These are phyloP conservation scores for Mortierella polycephala DNA, from an alignment of 371 early-diverging fungal genomes.

Conservation along the genomic window DNA sequence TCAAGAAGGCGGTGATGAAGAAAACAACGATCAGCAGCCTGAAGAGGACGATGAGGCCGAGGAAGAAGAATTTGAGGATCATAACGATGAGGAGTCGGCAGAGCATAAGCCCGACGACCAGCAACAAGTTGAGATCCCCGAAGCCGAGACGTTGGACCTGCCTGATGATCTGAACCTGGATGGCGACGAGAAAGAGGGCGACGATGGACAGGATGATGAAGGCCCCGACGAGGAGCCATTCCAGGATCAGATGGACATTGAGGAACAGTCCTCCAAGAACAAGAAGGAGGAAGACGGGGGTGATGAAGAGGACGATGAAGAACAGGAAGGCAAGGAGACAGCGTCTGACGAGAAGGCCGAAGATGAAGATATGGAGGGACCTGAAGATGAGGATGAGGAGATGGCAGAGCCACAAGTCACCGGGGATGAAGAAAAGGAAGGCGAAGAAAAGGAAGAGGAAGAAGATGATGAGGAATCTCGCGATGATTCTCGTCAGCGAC, in stretches of 20 bases:
- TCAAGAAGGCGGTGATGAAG: conserved; percentile 57
- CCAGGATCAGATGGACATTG: conserved; percentile 58
- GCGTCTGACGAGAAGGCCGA: conserved; percentile 58
- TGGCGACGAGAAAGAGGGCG: conserved; percentile 53
- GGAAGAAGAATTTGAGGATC: conserved; percentile 60
- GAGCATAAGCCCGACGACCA: conserved; percentile 59
- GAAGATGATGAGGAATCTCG: conserved; percentile 57
- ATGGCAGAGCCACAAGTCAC: conserved; percentile 53
- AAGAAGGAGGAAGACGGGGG: conserved; percentile 59
- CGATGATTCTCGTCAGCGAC: conserved; percentile 51
- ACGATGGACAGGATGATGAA: conserved; percentile 54
- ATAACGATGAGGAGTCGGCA: conserved; percentile 58
- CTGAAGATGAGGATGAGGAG: conserved; percentile 55
- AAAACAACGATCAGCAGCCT: conserved; percentile 49
- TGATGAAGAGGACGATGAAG: conserved; percentile 59
- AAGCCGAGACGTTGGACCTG: conserved; percentile 58
- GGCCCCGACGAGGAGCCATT: conserved; percentile 59
- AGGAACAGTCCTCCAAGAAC: conserved; percentile 52
- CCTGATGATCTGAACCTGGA: conserved; percentile 60
- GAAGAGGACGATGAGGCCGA: conserved; percentile 58
- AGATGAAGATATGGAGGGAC: conserved; percentile 60
- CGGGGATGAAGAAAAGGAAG: conserved; percentile 56
- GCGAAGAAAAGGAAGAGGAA: conserved; percentile 62
- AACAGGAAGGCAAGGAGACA: conserved; percentile 59
- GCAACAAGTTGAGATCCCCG: conserved; percentile 55